Evolutionary conservation across 2,329 filamentous ascomycete species (phyloP).

Genomic region (Trichoderma sp.): DNA sequence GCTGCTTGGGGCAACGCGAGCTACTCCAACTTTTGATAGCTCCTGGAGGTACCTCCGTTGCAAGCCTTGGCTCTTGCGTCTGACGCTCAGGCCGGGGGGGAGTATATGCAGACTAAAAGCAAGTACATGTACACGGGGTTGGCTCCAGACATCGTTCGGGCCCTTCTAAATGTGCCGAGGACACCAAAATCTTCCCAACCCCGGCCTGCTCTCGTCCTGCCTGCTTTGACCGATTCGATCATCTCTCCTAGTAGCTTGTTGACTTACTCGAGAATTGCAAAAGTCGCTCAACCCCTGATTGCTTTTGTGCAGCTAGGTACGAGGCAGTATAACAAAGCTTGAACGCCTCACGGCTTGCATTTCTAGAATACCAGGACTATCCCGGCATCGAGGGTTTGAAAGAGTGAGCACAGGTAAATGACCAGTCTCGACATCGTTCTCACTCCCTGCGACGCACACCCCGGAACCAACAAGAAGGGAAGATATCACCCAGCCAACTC

Average conservation of each 20-base stretch:
- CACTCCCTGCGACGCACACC: neutral
- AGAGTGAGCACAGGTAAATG: neutral
- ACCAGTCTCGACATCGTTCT: neutral
- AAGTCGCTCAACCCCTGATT: neutral
- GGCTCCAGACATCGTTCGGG: conserved; percentile 1
- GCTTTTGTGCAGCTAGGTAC: neutral
- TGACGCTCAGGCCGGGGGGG: neutral
- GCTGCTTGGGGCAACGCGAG: conserved; percentile 2
- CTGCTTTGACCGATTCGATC: neutral
- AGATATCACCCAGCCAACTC: conserved; percentile 14
- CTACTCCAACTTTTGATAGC: conserved; percentile 2
- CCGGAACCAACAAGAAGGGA: conserved; percentile 6
- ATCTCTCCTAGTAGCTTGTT: neutral
- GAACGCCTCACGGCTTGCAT: neutral
- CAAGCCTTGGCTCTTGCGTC: conserved; percentile 10
- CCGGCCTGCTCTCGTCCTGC: neutral
- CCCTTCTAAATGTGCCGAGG: conserved; percentile 15
- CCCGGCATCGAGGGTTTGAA: neutral
- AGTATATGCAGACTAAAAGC: neutral
- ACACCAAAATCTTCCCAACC: conserved; percentile 12
- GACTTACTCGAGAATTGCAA: neutral
- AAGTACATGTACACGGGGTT: conserved; percentile 2
- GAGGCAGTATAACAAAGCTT: neutral
- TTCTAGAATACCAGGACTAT: conserved; percentile 13
- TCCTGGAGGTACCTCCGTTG: neutral